Conservation (phyloP, 805 yeast species). For the Wickerhamiella australiensis region DNA sequence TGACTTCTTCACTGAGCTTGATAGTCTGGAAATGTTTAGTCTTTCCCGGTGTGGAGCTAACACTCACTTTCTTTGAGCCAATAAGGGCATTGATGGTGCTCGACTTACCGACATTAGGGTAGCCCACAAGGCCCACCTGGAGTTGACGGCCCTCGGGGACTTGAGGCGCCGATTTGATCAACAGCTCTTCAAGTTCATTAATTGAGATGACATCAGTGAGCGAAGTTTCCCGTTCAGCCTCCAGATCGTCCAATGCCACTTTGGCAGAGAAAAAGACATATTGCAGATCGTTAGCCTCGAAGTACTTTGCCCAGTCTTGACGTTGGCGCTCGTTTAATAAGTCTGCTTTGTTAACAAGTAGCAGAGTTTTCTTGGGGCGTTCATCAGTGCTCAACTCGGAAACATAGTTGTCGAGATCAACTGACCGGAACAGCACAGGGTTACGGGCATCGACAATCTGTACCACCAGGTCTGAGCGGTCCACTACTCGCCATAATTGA, state of each 20-base stretch:
- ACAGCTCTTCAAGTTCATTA: constrained; percentile 72
- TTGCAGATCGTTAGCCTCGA: constrained; percentile 52
- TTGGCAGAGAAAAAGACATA: constrained; percentile 91
- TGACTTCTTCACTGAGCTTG: constrained; percentile 63
- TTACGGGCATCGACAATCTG: constrained; percentile 97
- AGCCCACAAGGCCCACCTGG: constrained; percentile 93
- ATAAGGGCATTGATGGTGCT: constrained; percentile 96
- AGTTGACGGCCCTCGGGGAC: constrained; percentile 45
- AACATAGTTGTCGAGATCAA: constrained; percentile 76
- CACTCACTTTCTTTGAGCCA: constrained; percentile 96
- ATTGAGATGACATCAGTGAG: constrained; percentile 63
- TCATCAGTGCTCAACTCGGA: constrained; percentile 46
- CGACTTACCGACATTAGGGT: constrained; percentile 93
- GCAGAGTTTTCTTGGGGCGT: constrained; percentile 55
- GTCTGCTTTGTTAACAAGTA: constrained; percentile 91
- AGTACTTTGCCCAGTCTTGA: constrained; percentile 75
- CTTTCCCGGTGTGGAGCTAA: constrained; percentile 96
- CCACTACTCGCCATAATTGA: constrained; percentile 95
- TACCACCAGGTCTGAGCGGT: constrained; percentile 83
- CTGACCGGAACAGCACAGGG: constrained; percentile 79
- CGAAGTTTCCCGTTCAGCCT: constrained; percentile 37
- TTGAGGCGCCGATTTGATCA: constrained; percentile 60
- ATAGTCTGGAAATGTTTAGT: constrained; percentile 98
- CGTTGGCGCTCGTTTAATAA: constrained; percentile 67
- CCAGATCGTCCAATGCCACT: constrained; percentile 62